Conservation (phyloP, 2,329 filamentous ascomycete species). For the Ceratocystis ficicola region DNA sequence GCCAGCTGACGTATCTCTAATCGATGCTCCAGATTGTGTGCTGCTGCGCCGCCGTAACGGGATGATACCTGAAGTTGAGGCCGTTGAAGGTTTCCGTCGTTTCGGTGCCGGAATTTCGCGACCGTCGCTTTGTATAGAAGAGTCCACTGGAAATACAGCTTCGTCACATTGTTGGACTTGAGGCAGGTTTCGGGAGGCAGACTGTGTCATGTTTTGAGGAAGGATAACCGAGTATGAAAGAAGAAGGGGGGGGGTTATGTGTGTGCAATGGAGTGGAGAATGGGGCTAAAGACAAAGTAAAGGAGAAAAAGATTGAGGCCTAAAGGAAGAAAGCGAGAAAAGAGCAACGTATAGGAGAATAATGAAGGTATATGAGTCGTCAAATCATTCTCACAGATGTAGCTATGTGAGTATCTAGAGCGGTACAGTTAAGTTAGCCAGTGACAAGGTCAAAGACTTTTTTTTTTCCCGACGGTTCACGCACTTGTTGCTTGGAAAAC, state of each 20-base stretch:
- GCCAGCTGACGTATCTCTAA: slow-evolving; percentile 8
- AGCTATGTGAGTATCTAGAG: background rate
- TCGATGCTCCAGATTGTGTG: slow-evolving; percentile 17
- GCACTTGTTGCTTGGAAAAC: background rate
- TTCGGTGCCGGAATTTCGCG: slow-evolving; percentile 17
- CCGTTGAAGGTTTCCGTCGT: slow-evolving; percentile 17
- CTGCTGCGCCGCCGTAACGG: slow-evolving; percentile 18
- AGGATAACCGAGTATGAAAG: background rate
- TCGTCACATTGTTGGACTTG: background rate
- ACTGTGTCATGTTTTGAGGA: slow-evolving; percentile 5
- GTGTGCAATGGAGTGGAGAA: background rate
- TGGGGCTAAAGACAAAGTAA: background rate
- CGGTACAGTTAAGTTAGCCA: slow-evolving; percentile 1
- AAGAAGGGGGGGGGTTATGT: background rate
- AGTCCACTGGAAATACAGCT: background rate
- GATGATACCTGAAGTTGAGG: slow-evolving; percentile 7
- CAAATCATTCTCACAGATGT: slow-evolving; percentile 11
- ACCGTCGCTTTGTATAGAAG: background rate
- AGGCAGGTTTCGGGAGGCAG: background rate
- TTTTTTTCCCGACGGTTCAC: background rate
- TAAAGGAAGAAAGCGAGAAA: background rate
- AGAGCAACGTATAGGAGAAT: background rate
- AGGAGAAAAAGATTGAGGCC: background rate
- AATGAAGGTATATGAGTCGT: background rate
- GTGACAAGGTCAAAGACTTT: slow-evolving; percentile 1